Base-by-base conservation (phyloP, 2,329 filamentous ascomycete genomes). In the Fusarium nygamai region DNA sequence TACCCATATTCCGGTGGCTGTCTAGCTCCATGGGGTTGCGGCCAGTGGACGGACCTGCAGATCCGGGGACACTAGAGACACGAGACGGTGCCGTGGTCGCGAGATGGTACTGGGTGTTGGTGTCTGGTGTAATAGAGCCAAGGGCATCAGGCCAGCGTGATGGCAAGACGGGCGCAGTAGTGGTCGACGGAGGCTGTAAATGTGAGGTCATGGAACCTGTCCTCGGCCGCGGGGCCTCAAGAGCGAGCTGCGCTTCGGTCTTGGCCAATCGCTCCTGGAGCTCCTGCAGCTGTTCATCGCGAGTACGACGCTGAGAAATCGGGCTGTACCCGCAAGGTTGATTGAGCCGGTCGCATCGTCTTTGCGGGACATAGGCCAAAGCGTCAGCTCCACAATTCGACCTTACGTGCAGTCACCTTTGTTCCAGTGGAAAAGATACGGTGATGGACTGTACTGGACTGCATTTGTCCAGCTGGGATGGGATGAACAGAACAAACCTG, bases 311-410 rank as follows among this genome's bases (percentile, higher is more conserved):
- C 16, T 61, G 36, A 19, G 58, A 61, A 20, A 61, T 22, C 10
- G 36, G 46, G 36, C 27, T 61, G 19, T 61, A 61, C 11, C 38
- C 36, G n/a, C 58, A 61, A 19, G 46, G 16, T 43, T 61, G 58
- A 41, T 54, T 54, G 27, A 61, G 58, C 9, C 58, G 46, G 8
- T 61, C 46, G 8, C 47, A 61, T 43, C 58, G 58, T 16, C 58
- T 61, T 57, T 20, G 20, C 13, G 12, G 22, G 29, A 33, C 27
- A 38, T 22, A 34, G 17, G 31, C 16, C 29, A 47, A n/a, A 51
- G 16, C 22, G 27, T 61, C 27, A 54, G 58, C 27, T 41, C 13
- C 27, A 17, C 17, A 17, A 17, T 17, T 6, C 1, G 5, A 19
- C 17, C n/a, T 0, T 20, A 11, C 3, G 11, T 57, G 13, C 22